Conservation (phyloP, 129 eudicot species). For the Dittrichia graveolens region DNA sequence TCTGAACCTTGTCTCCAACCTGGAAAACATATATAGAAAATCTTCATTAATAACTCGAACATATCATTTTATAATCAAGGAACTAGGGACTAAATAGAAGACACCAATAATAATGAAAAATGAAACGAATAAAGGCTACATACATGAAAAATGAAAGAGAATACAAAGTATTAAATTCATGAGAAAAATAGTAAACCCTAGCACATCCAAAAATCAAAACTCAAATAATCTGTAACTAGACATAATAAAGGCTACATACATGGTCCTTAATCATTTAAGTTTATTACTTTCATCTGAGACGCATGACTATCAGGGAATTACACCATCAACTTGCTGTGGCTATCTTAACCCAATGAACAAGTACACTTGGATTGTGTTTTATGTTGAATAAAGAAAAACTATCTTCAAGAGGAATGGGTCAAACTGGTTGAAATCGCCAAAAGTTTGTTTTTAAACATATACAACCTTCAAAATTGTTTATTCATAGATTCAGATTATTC, state of each 20-base stretch:
- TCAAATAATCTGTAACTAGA: conserved; percentile 12
- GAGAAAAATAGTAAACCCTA: background rate
- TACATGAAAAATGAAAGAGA: too few species aligned
- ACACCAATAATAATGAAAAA: background rate
- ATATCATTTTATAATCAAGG: background rate
- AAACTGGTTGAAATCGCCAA: background rate
- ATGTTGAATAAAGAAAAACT: background rate
- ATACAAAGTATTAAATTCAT: background rate
- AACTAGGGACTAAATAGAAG: background rate
- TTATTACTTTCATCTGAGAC: background rate
- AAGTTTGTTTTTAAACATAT: background rate
- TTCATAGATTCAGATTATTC: conserved; percentile 4
- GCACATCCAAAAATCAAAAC: background rate
- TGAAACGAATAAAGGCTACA: background rate
- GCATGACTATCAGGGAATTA: background rate
- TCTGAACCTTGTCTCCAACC: conserved; percentile 86
- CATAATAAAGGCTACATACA: background rate
- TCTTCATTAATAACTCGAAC: conserved; percentile 1
- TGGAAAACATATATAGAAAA: conserved; percentile 20
- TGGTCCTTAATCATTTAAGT: conserved; percentile 1
- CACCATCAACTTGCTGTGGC: background rate
- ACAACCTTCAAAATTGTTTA: background rate
- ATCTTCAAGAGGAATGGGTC: background rate
- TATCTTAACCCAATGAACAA: background rate
- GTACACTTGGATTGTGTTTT: background rate